Evolutionary conservation across 2,329 filamentous ascomycete genomes (phyloP), one percentile per base, ranked within the genome.

Genomic region (Botrytis deweyae): DNA sequence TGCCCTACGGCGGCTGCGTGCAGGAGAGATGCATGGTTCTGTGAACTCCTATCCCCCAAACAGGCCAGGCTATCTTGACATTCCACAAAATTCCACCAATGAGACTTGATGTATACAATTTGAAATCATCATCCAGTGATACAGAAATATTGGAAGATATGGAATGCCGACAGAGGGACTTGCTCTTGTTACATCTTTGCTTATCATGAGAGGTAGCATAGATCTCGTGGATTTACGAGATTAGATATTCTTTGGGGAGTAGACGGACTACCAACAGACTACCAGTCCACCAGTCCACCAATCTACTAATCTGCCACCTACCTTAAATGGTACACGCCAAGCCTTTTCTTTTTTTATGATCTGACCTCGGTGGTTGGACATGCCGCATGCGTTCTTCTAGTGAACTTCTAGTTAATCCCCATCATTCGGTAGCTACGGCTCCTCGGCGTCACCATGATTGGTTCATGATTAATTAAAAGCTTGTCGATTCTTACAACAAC

Each of bases 1-100:
- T 74, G 52, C 72, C 75, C 63, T 72, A 68, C 63, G 71, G 58
- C 52, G 71, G 71, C 52, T 72, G 22, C 71, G 49, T 72, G 64
- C 71, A 72, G 71, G 49, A 68, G 38, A 72, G 63, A 61, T 72
- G 71, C 71, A 72, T 72, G 33, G 36, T 40, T 49, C 42, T 29
- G 20, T 67, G 40, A 68, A 68, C 64, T 61, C n/a, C 38, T 68
- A 42, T 68, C 49, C 33, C n/a, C 62, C 36, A 65, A 55, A 52
- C 61, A 64, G 36, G 29, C 36, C 25, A 14, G 55, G 49, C 22
- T 25, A 20, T 65, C 40, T 18, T 10, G 25, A 29, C 14, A 52
- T 25, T 25, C 62, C 61, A 42, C 18, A 52, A 14, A 25, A 52
- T 52, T 38, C 18, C 36, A 44, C 36, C 18, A 20, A 40, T 64